Evolutionary conservation across 768 basidiomycete species (phyloP).

Genomic region (Lactarius hengduanensis): DNA sequence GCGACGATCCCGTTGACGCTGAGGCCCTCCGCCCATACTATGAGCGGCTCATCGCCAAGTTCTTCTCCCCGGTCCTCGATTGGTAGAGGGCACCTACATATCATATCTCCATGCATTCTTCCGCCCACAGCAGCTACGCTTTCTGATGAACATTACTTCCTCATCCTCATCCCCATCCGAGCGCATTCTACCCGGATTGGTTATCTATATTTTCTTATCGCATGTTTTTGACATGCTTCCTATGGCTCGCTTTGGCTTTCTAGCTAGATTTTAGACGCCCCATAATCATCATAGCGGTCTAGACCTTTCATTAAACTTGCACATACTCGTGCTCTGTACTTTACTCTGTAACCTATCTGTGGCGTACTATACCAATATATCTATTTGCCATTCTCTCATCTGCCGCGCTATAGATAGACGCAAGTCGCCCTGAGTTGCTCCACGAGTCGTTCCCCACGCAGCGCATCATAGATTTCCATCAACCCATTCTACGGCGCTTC

Average conservation of each 20-base stretch:
- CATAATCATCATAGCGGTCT: background rate
- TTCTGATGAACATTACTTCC: slow-evolving; percentile 15
- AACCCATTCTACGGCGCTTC: slow-evolving; percentile 4
- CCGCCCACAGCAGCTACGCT: background rate
- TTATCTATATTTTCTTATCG: slow-evolving; percentile 15
- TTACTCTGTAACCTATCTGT: background rate
- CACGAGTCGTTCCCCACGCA: background rate
- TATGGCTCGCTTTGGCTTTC: background rate
- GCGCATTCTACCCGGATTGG: background rate
- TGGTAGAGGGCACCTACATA: slow-evolving; percentile 52
- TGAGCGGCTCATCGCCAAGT: slow-evolving; percentile 75
- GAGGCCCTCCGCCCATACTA: slow-evolving; percentile 80
- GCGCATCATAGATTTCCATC: slow-evolving; percentile 6
- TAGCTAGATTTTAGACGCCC: slow-evolving; percentile 21
- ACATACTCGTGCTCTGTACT: background rate
- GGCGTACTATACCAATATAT: slow-evolving; percentile 7
- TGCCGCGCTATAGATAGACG: background rate
- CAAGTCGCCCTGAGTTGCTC: slow-evolving; percentile 3
- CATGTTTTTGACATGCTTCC: background rate
- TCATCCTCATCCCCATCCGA: slow-evolving; percentile 16
- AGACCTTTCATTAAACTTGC: background rate
- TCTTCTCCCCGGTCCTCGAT: slow-evolving; percentile 77
- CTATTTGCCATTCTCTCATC: background rate
- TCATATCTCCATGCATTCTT: slow-evolving; percentile 14
- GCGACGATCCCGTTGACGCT: slow-evolving; percentile 62